Evolutionary conservation across 345 rosid genomes (phyloP).

Genomic region (Moricandia moricandioides): DNA sequence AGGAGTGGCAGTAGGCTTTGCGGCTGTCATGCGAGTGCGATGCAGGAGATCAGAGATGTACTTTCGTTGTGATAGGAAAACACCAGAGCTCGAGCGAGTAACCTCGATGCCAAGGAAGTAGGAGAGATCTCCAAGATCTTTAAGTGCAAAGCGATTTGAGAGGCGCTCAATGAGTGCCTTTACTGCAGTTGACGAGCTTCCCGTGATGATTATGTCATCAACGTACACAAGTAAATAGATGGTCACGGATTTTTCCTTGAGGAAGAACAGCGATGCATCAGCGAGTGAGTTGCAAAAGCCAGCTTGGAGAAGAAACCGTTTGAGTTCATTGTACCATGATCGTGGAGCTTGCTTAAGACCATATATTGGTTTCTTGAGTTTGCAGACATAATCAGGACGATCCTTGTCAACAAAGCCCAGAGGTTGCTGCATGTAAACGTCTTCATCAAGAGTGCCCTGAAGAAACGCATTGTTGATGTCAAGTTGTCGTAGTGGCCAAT

Average conservation of each 20-base stretch:
- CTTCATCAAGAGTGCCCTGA: no score
- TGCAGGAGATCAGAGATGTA: neutral
- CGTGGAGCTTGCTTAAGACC: no score
- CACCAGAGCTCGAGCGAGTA: neutral
- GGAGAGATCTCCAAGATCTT: neutral
- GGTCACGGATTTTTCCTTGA: neutral
- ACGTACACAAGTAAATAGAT: no score
- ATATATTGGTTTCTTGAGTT: no score
- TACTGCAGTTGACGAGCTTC: neutral
- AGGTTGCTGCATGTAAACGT: no score
- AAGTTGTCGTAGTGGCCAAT: no score
- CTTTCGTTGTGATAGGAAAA: neutral
- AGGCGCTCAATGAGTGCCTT: neutral
- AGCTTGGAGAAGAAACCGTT: neutral
- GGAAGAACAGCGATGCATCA: neutral
- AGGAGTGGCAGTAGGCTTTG: neutral
- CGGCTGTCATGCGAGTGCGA: neutral
- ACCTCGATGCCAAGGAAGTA: neutral
- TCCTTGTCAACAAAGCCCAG: no score
- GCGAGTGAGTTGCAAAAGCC: neutral
- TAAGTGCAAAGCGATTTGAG: neutral
- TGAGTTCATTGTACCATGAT: no score
- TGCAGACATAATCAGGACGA: no score
- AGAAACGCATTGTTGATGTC: no score
- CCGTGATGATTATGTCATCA: neutral